Base-by-base conservation (phyloP, 495 filamentous ascomycete species). In the Polyplosphaeria fusca region DNA sequence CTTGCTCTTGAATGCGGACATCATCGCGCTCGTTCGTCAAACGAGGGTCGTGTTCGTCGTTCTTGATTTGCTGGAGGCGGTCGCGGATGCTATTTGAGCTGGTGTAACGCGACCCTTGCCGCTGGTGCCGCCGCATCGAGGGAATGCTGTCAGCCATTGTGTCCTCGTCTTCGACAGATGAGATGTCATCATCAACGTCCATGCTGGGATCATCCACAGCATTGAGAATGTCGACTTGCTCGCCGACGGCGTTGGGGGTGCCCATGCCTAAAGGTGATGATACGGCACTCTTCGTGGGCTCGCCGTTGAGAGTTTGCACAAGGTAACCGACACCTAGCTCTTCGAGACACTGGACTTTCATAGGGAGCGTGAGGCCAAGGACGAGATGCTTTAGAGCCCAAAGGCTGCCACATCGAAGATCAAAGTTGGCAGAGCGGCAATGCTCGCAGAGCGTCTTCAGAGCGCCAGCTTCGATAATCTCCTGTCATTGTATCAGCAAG, bases 351-450 rank as follows among this genome's bases (percentile, higher is more conserved):
- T 77, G 79, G 61, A 84, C 84, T 71, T 91, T 93, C 47, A 86
- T 74, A 14, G 85, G 80, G 43, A 83, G 82, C 20, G 79, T 73
- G 1, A 86, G 79, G 25, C 79, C 78, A 39, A 82, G 76, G 5
- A 93, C 85, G 25, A 96, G 72, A 70, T 96, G 88, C 65, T 96
- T 97, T 42, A 98, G 75, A 18, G 89, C 90, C 93, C 93, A 97
- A 9, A 98, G 70, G 7, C 89, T 87, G 58, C 89, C 87, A 12
- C 93, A 76, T 41, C 87, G 80, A 37, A 97, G 70, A 22, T 81
- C 82, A 4, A 83, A 76, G 64, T 89, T 85, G 50, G 78, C 72
- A 2, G 87, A 90, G 68, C 86, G 87, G 0, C 91, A 90, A 67
- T 95, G 88, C 63, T 88, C 82, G 60, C 89, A 95, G 3, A 97